These are phyloP conservation scores for Candida sanyaensis DNA, from an alignment of 1,139 yeast species.

Conservation along the genomic window DNA sequence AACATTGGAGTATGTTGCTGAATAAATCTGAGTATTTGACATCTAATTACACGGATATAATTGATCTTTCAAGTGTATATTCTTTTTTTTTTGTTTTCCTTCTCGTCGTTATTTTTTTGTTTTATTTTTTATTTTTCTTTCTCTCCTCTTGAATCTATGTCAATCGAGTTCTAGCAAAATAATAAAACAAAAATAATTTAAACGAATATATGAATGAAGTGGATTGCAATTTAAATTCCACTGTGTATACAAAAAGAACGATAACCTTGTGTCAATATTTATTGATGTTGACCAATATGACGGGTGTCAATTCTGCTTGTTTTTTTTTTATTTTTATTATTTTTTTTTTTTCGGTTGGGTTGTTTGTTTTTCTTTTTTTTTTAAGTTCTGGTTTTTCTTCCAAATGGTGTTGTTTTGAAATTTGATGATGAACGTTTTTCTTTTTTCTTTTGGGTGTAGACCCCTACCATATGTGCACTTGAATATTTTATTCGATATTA, in stretches of 20 bases:
- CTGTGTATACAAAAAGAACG: too few relatives aligned
- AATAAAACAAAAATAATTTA: too few relatives aligned
- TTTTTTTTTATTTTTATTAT: neutral
- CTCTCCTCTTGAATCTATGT: too few relatives aligned
- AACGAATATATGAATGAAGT: too few relatives aligned
- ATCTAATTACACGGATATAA: neutral
- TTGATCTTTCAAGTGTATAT: neutral
- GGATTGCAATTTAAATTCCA: too few relatives aligned
- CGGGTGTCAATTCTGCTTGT: too few relatives aligned
- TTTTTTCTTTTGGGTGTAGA: neutral
- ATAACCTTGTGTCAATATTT: too few relatives aligned
- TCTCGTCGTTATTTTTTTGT: neutral
- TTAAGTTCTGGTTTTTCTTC: neutral
- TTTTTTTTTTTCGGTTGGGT: neutral
- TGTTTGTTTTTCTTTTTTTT: neutral
- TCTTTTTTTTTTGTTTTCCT: neutral
- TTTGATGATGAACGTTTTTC: slow-evolving; percentile 1
- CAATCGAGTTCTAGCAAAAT: too few relatives aligned
- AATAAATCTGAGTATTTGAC: slow-evolving; percentile 52
- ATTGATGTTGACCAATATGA: too few relatives aligned
- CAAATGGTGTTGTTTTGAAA: slow-evolving; percentile 1
- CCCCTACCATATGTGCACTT: too few relatives aligned
- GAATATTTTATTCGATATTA: too few relatives aligned
- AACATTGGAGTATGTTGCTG: slow-evolving; percentile 83
- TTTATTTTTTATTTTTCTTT: neutral